A percentile compares a stretch with the other conserved stretches of the same genome.
Evolutionary conservation across 768 basidiomycete species (phyloP).

Genomic region (Lactarius trivialis): DNA sequence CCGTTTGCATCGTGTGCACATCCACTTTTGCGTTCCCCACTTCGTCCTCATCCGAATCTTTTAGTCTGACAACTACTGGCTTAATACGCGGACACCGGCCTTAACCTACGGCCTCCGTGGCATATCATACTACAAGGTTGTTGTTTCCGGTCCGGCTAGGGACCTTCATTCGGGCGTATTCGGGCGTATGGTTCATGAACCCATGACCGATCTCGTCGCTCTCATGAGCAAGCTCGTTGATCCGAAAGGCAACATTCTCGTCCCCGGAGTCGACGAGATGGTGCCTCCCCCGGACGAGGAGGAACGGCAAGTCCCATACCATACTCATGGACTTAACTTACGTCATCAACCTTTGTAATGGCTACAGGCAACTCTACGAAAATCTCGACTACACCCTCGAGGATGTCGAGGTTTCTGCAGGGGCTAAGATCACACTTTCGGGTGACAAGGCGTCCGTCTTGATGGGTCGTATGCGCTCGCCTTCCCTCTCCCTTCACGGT

Average conservation of each 20-base stretch:
- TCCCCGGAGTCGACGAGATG: conserved; percentile 85
- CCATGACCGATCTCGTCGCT: conserved; percentile 87
- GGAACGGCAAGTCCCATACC: conserved; percentile 47
- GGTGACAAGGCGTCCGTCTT: conserved; percentile 71
- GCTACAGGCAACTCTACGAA: conserved; percentile 57
- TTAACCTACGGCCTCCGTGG: conserved; percentile 88
- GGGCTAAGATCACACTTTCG: conserved; percentile 68
- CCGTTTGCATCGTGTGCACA: conserved; percentile 74
- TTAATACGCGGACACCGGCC: conserved; percentile 72
- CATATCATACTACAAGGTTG: conserved; percentile 78
- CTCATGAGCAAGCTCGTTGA: conserved; percentile 84
- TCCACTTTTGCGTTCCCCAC: background rate
- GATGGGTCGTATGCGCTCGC: conserved; percentile 91
- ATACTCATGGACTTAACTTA: background rate
- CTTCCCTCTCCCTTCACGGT: conserved; percentile 87
- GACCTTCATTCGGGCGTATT: conserved; percentile 91
- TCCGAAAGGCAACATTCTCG: conserved; percentile 69
- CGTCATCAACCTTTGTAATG: background rate
- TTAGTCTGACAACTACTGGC: conserved; percentile 92
- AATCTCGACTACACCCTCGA: conserved; percentile 62
- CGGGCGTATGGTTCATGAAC: conserved; percentile 76
- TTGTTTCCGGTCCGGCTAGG: conserved; percentile 72
- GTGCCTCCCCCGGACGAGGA: conserved; percentile 65
- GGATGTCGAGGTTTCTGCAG: conserved; percentile 72
- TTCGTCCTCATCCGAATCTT: background rate